Percentiles rank a stretch among this genome's conserved stretches.
These are phyloP conservation scores for Sugiyamaella neomexicana DNA, from an alignment of 1,139 yeast genomes.

Conservation along the genomic window DNA sequence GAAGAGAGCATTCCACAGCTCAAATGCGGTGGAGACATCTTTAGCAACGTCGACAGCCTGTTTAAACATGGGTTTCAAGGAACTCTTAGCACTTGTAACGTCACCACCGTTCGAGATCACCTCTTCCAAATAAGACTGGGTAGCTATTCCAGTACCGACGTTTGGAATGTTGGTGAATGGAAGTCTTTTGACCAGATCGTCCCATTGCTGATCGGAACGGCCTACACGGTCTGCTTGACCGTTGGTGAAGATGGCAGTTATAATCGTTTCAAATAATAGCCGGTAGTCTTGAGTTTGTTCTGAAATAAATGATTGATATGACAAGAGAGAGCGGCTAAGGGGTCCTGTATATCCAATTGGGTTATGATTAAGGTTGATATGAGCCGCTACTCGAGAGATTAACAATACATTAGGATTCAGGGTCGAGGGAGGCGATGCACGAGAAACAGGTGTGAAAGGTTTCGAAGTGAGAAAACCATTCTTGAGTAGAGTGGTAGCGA, in stretches of 20 bases:
- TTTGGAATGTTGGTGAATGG: slow-evolving; percentile 60
- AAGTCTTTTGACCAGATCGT: slow-evolving; percentile 51
- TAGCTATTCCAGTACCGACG: slow-evolving; percentile 44
- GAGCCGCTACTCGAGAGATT: slow-evolving; percentile 59
- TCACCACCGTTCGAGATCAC: slow-evolving; percentile 28
- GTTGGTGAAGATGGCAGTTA: slow-evolving; percentile 45
- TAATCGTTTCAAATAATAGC: slow-evolving; percentile 56
- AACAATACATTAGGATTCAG: slow-evolving; percentile 45
- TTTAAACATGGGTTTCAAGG: slow-evolving; percentile 32
- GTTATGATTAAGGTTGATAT: slow-evolving; percentile 53
- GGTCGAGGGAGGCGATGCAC: slow-evolving; percentile 35
- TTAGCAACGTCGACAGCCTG: slow-evolving; percentile 39
- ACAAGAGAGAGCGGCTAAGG: slow-evolving; percentile 59
- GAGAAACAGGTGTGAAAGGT: slow-evolving; percentile 32
- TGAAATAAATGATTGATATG: slow-evolving; percentile 66
- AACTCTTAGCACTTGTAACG: slow-evolving; percentile 23
- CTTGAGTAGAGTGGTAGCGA: slow-evolving; percentile 36
- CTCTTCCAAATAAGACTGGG: slow-evolving; percentile 42
- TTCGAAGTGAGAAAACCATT: slow-evolving; percentile 28
- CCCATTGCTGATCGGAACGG: slow-evolving; percentile 56
- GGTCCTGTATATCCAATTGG: slow-evolving; percentile 71
- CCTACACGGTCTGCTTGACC: slow-evolving; percentile 51
- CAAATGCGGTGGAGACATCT: slow-evolving; percentile 49
- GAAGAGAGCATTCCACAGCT: slow-evolving; percentile 42
- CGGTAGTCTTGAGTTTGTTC: slow-evolving; percentile 53